Evolutionary conservation across 2,329 filamentous ascomycete genomes (phyloP).

Genomic region (Calonectria fujianensis): DNA sequence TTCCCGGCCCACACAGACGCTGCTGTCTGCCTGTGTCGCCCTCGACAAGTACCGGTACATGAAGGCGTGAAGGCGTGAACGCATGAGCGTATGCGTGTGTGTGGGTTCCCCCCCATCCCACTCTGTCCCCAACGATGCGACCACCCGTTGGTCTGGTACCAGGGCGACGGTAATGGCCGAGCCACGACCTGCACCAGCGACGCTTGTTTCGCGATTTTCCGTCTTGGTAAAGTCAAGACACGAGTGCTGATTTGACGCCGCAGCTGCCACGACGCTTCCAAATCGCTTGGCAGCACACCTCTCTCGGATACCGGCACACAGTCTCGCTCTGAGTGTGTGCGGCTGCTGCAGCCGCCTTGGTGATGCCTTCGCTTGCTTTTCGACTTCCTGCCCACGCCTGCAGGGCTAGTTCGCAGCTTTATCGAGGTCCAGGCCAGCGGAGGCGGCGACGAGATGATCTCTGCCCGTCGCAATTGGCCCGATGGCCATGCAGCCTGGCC

Average conservation of each 20-base stretch:
- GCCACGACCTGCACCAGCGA: constrained; percentile 46
- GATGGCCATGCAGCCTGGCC: constrained; percentile 11
- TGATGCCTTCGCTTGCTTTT: constrained; percentile 6
- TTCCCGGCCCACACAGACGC: constrained; percentile 36
- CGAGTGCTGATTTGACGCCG: constrained; percentile 25
- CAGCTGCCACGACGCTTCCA: constrained; percentile 38
- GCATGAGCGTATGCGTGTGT: background rate
- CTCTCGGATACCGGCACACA: constrained; percentile 52
- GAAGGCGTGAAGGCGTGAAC: background rate
- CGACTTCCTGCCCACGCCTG: background rate
- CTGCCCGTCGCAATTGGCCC: constrained; percentile 22
- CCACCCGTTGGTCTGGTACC: constrained; percentile 42
- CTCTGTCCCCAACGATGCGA: constrained; percentile 39
- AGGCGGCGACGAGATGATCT: background rate
- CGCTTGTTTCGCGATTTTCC: constrained; percentile 33
- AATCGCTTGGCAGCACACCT: constrained; percentile 50
- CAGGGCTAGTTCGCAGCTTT: constrained; percentile 30
- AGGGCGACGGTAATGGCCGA: constrained; percentile 47
- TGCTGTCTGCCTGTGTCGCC: background rate
- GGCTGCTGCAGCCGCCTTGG: constrained; percentile 8
- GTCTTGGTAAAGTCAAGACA: constrained; percentile 25
- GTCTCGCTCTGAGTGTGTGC: constrained; percentile 15
- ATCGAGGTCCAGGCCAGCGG: constrained; percentile 32
- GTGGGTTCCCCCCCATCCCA: background rate
- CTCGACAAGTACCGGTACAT: background rate